These are phyloP conservation scores for Bassia scoparia DNA, from an alignment of 148 eudicot species.

Conservation along the genomic window DNA sequence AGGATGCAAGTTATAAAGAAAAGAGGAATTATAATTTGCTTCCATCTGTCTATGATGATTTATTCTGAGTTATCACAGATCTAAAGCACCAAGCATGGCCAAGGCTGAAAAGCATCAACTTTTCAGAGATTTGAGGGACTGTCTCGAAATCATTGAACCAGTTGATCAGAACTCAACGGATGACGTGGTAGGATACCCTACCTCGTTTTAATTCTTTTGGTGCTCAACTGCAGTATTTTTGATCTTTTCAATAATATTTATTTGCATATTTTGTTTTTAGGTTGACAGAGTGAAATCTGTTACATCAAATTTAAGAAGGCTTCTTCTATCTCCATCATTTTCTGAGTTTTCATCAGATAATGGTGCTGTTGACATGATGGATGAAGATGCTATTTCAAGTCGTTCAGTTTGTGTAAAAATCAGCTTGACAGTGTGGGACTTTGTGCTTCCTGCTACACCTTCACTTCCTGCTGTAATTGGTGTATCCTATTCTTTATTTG, in stretches of 20 bases:
- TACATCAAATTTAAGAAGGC: slow-evolving; percentile 63
- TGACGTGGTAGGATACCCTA: slow-evolving; percentile 55
- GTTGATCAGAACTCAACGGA: slow-evolving; percentile 50
- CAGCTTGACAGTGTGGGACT: slow-evolving; percentile 90
- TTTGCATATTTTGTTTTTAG: slow-evolving; percentile 46
- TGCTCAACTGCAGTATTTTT: neutral
- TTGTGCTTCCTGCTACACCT: slow-evolving; percentile 81
- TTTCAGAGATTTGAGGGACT: slow-evolving; percentile 59
- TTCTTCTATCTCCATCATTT: slow-evolving; percentile 79
- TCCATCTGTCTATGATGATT: slow-evolving; percentile 15
- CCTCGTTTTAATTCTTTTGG: neutral
- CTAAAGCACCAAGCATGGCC: slow-evolving; percentile 45
- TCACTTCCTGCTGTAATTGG: slow-evolving; percentile 99
- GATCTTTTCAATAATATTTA: slow-evolving; percentile 22
- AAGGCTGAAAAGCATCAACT: slow-evolving; percentile 73
- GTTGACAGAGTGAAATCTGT: slow-evolving; percentile 78
- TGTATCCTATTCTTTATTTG: slow-evolving; percentile 60
- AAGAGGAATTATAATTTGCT: too few species aligned
- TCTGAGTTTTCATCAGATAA: slow-evolving; percentile 71
- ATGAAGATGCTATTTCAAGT: slow-evolving; percentile 68
- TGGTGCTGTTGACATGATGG: slow-evolving; percentile 87
- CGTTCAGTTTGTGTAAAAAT: slow-evolving; percentile 71
- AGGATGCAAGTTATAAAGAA: too few species aligned
- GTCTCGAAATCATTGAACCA: slow-evolving; percentile 73
- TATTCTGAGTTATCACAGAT: slow-evolving; percentile 52